Evolutionary conservation across 352 stramenopile species (phyloP).

Genomic region (Globisporangium spiculum): DNA sequence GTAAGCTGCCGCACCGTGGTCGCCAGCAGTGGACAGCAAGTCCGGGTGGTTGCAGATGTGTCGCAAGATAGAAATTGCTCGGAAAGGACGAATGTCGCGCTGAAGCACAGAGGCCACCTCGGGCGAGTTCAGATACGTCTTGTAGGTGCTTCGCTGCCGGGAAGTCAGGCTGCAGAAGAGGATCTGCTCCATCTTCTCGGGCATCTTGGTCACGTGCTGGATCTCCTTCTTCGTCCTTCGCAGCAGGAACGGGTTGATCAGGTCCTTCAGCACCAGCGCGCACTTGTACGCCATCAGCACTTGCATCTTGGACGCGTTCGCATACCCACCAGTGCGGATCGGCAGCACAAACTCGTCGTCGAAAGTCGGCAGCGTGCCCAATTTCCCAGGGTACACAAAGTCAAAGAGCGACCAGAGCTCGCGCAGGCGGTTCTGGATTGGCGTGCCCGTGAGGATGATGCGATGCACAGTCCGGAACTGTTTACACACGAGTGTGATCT

Average conservation of each 20-base stretch:
- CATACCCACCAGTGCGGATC: conserved; percentile 94
- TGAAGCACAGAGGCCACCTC: conserved; percentile 90
- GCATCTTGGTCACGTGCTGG: conserved; percentile 89
- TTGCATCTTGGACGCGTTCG: conserved; percentile 92
- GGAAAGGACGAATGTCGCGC: conserved; percentile 82
- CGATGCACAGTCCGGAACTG: conserved; percentile 88
- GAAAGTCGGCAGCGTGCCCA: conserved; percentile 97
- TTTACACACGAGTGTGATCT: conserved; percentile 96
- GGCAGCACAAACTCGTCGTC: conserved; percentile 96
- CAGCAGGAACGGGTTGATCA: conserved; percentile 97
- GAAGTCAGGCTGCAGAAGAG: conserved; percentile 94
- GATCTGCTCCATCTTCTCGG: conserved; percentile 98
- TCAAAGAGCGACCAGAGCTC: conserved; percentile 99
- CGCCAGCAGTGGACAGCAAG: conserved; percentile 68
- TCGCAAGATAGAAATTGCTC: conserved; percentile 93
- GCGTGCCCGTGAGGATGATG: conserved; percentile 91
- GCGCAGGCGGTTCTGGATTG: conserved; percentile 93
- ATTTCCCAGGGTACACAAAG: conserved; percentile 97
- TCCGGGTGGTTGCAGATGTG: conserved; percentile 99
- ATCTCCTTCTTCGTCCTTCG: conserved; percentile 95
- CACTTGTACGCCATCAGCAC: conserved; percentile 97
- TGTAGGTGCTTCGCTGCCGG: conserved; percentile 90
- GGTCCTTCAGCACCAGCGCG: conserved; percentile 93
- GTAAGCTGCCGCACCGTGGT: conserved; percentile 11
- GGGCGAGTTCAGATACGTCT: conserved; percentile 89